Conservation (phyloP, 1,139 yeast genomes). For the Sugiyamaella sp. region DNA sequence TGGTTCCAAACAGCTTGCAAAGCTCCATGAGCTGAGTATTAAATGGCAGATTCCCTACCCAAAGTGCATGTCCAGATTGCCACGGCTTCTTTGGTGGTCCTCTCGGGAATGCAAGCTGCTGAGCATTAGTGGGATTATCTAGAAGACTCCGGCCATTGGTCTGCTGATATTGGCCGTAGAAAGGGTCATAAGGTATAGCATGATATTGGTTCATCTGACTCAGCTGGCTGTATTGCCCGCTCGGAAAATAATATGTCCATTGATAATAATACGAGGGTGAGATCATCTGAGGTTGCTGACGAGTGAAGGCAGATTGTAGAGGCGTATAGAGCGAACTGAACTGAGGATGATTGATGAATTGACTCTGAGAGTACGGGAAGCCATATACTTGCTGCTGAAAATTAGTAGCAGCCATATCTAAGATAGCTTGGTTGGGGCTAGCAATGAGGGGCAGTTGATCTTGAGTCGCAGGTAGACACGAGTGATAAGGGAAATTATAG, state of each 20-base stretch:
- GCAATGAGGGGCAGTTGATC: too few species aligned
- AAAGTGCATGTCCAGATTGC: conserved; percentile 45
- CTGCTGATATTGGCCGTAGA: background rate
- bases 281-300: conserved; percentile 1
- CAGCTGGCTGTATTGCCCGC: conserved; percentile 1
- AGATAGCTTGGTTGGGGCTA: background rate
- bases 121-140: background rate
- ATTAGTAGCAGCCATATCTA: background rate
- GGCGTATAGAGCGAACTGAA: background rate
- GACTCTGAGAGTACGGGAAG: conserved; percentile 1
- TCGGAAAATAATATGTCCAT: conserved; percentile 6
- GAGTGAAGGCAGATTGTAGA: background rate
- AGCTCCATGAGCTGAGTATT: conserved; percentile 42
- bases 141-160: background rate
- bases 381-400: conserved; percentile 1
- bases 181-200: background rate
- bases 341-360: background rate
- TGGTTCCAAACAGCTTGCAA: conserved; percentile 43
- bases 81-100: conserved; percentile 43
- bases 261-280: conserved; percentile 1
- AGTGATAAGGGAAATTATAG: too few species aligned
- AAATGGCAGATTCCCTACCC: conserved; percentile 48
- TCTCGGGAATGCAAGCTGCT: conserved; percentile 27
- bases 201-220: background rate
- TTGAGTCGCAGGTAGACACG: too few species aligned